Base-by-base conservation (phyloP, 257 asterid genomes). In the Leonotis leonurus region DNA sequence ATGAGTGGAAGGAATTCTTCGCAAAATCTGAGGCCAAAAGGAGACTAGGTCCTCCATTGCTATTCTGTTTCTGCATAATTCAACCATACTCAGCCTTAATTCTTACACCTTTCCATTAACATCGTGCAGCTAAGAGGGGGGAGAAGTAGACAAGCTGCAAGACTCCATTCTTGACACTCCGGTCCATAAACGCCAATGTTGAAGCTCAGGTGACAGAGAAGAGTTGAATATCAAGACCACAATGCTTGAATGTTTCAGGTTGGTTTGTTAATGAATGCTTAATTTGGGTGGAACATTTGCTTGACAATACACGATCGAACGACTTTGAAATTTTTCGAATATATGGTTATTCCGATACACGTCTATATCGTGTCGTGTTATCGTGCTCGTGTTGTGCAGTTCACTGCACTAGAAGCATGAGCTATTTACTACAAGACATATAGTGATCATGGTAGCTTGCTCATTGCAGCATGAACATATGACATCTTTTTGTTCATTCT, bases 11-110 rank as follows among this genome's bases (percentile, higher is more conserved):
- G 75, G 97, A 87, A 1, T 87, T 90, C 79, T 87, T 87, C 60
- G 95, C 96, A 3, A 87, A 90, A 67, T 87, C 96, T 10, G 93
- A 90, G 77, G 97, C 97, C 64, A 83, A 85, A 61, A 77, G 96
- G 77, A 83, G 68, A 78, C 71, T 44, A 71, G 95, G 97, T 89
- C 44, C 37, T 0, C 25, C 39, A 14, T n/a, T 26, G 1, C 32
- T 41, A 18, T 64, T 46, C 8, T 22, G 30, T 2, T 61, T 27
- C 39, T 13, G 0, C 35, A 12, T 1, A 27, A 6, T 40, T 17
- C 7, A 16, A 16, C 18, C n/a, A 3, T 2, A 40, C 30, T 36
- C 9, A 71, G 46, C 36, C 68, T 65, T 60, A 9, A 12, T 12
- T 64, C 61, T 56, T 67, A 59, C 50, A 24, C n/a, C 16, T 65